A percentile compares a stretch with the other conserved stretches of the same genome.
These are phyloP conservation scores for Stephania yunnanensis DNA, from an alignment of 164 flowering plant species.

Conservation along the genomic window DNA sequence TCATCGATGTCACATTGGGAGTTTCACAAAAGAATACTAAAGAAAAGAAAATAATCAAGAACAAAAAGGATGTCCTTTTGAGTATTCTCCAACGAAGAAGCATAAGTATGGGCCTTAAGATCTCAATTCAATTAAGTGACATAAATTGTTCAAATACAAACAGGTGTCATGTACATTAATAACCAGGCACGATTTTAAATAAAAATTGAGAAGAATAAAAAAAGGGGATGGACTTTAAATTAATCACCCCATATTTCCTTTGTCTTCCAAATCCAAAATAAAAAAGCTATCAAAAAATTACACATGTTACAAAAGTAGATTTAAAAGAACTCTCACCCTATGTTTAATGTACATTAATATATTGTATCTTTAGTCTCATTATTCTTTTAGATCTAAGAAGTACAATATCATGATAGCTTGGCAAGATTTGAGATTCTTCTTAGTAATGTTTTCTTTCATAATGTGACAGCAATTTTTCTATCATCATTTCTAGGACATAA, in stretches of 20 bases:
- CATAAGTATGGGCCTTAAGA: background rate
- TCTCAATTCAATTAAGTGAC: too few relatives aligned
- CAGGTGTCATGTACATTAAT: too few relatives aligned
- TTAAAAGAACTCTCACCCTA: too few relatives aligned
- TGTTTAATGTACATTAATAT: too few relatives aligned
- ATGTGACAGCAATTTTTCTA: background rate
- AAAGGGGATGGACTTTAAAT: background rate
- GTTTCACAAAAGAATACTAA: background rate
- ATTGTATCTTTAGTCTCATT: too few relatives aligned
- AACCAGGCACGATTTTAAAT: background rate
- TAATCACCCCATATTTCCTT: background rate
- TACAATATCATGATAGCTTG: background rate
- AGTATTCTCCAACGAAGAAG: too few relatives aligned
- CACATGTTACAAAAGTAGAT: too few relatives aligned
- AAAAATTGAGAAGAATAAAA: background rate
- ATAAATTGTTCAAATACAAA: too few relatives aligned
- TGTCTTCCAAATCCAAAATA: background rate
- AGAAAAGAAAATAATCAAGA: background rate
- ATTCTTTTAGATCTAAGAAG: background rate
- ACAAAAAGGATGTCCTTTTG: background rate
- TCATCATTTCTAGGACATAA: background rate
- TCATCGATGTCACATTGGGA: too few relatives aligned
- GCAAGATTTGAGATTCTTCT: too few relatives aligned
- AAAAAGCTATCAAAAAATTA: background rate
- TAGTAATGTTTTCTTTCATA: background rate